phyloP scores from a whole-genome alignment of 192 early-diverging fungal species.

The Dissophora ornata region DNA sequence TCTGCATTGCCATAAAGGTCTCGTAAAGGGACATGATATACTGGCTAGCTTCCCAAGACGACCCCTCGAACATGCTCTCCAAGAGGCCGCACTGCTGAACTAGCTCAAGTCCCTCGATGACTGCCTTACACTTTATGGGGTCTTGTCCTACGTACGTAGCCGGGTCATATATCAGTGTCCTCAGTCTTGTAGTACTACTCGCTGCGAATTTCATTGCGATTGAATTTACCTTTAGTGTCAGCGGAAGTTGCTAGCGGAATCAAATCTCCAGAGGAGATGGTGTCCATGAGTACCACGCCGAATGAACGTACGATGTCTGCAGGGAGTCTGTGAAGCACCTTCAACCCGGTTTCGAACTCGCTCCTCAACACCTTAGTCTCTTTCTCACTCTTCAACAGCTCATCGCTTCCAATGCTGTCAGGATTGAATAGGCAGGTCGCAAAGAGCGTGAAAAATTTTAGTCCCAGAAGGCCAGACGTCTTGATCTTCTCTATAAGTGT shows the following conservation, averaged over 20 bases:
- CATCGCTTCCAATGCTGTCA: constrained; percentile 50
- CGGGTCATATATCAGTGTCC: too few relatives aligned
- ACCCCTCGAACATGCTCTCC: constrained; percentile 31
- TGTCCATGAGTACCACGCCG: constrained; percentile 16
- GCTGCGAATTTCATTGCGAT: too few relatives aligned
- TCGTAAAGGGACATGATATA: constrained; percentile 29
- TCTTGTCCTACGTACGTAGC: too few relatives aligned
- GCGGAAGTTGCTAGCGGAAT: constrained; percentile 25
- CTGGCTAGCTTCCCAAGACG: constrained; percentile 6
- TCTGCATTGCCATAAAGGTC: constrained; percentile 32
- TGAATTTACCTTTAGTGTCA: constrained; percentile 12
- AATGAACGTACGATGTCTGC: background rate
- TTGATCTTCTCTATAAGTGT: constrained; percentile 11
- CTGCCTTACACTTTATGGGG: constrained; percentile 38
- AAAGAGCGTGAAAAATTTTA: constrained; percentile 56
- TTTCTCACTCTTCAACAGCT: constrained; percentile 29
- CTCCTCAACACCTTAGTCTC: constrained; percentile 15
- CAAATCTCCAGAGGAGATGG: constrained; percentile 17
- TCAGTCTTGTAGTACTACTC: too few relatives aligned
- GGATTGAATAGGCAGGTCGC: constrained; percentile 61
- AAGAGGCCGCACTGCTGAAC: constrained; percentile 15
- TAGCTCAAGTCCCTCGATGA: constrained; percentile 36
- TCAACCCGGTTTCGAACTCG: constrained; percentile 35
- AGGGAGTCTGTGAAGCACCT: constrained; percentile 16
- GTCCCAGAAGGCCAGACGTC: constrained; percentile 35